Evolutionary conservation across 2,329 filamentous ascomycete genomes (phyloP), one percentile per base, ranked within the genome.

Genomic region (Colletotrichum australisinense): DNA sequence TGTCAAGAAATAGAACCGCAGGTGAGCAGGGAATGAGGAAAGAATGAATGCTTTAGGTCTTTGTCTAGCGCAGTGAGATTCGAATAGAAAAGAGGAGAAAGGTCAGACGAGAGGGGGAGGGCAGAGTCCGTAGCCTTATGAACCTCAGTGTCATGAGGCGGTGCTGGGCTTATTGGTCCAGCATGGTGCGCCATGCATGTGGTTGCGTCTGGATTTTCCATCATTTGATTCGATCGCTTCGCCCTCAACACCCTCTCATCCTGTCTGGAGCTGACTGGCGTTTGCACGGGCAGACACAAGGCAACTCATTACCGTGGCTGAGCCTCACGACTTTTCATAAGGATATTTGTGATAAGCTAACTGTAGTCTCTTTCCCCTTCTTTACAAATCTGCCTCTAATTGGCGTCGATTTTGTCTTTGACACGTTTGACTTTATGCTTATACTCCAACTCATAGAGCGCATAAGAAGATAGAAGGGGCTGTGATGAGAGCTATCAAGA

Each of bases 11-110:
- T n/a, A n/a, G 8, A 8, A 0, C 32, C 32, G 0, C 11, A 49
- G 14, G 38, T 19, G 19, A n/a, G 6, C 0, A n/a, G 6, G 0
- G 0, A 19, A 0, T 2, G 38, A 49, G 42, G 0, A 2, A 49
- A 2, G 19, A 1, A 4, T 49, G 42, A n/a, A 8, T 22, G 19
- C 4, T 9, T n/a, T 49, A 19, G 8, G 19, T 11, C 42, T 49
- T 49, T 5, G 16, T 4, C 42, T 2, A 8, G 42, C 7, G 0
- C 19, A 1, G 16, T 46, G 11, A 22, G 42, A 49, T 49, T 7
- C 2, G 0, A 1, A 9, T 3, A 49, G 42, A n/a, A 9, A 49
- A 49, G 42, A 49, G 19, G 19, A 19, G 19, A 4, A 49, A 49
- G 8, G 3, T n/a, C 3, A 0, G 7, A 22, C 19, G 42, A 22